A percentile compares a stretch with the other conserved stretches of the same genome.
Evolutionary conservation across 78 protist species (phyloP).

Genomic region (Dictyostelium firmibasis): DNA sequence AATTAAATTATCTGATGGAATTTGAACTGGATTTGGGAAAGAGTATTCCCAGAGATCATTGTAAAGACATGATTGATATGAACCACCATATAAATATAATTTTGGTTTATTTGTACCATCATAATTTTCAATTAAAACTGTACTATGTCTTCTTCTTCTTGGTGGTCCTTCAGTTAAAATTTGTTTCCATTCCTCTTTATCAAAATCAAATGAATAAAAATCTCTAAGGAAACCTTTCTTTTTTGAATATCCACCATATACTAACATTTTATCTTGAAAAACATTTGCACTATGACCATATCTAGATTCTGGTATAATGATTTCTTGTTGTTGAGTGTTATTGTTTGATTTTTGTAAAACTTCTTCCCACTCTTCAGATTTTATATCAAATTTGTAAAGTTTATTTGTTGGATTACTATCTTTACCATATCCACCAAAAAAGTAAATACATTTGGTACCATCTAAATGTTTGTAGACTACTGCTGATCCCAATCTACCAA

Average conservation of each 20-base stretch:
- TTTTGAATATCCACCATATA: slow-evolving; percentile 68
- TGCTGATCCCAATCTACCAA: slow-evolving; percentile 52
- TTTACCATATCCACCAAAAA: slow-evolving; percentile 55
- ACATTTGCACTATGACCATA: slow-evolving; percentile 51
- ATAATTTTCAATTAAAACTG: not conserved
- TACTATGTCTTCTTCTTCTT: slow-evolving; percentile 37
- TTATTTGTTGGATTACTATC: not conserved
- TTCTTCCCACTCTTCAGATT: slow-evolving; percentile 9
- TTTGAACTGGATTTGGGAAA: slow-evolving; percentile 39
- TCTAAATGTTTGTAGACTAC: not conserved
- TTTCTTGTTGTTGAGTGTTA: not conserved
- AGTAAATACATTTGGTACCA: slow-evolving; percentile 21
- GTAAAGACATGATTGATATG: slow-evolving; percentile 59
- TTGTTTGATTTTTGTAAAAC: not conserved
- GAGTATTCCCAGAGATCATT: slow-evolving; percentile 64
- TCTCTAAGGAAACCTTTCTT: slow-evolving; percentile 46
- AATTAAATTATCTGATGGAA: slow-evolving; percentile 24
- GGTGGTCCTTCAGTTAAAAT: slow-evolving; percentile 48
- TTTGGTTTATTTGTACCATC: not conserved
- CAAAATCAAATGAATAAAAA: slow-evolving; percentile 47
- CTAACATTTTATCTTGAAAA: slow-evolving; percentile 41
- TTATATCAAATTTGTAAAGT: not conserved
- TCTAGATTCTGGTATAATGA: not conserved
- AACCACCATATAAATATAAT: slow-evolving; percentile 43
- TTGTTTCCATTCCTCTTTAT: slow-evolving; percentile 25